Evolutionary conservation across 192 early-diverging fungal species (phyloP).

Genomic region (Coemansia sp.): DNA sequence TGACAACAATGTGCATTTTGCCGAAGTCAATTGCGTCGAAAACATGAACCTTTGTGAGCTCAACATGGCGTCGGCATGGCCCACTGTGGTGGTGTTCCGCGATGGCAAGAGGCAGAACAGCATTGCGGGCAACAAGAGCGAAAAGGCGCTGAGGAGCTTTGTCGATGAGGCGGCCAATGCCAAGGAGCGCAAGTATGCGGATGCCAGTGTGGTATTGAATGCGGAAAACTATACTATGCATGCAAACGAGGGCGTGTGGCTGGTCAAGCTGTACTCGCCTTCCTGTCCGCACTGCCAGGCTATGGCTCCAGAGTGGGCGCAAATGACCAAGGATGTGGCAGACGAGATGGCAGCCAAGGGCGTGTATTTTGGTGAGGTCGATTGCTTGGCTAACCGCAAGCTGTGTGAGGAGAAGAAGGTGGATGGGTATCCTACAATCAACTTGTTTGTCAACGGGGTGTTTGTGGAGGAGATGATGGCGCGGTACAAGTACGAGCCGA

Average conservation of each 20-base stretch:
- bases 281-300: constrained; percentile 80
- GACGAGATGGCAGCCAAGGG: constrained; percentile 24
- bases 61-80: constrained; percentile 55
- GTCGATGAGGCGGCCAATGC: background rate
- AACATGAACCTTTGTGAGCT: constrained; percentile 59
- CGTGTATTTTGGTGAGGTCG: constrained; percentile 65
- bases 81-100: constrained; percentile 55
- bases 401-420: constrained; percentile 62
- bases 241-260: constrained; percentile 65
- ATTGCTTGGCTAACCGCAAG: constrained; percentile 62
- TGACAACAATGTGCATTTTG: constrained; percentile 59
- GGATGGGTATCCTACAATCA: constrained; percentile 56
- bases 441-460: constrained; percentile 51
- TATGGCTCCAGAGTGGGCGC: constrained; percentile 74
- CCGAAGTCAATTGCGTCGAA: constrained; percentile 63
- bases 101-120: constrained; percentile 10
- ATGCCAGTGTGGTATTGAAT: constrained; percentile 52
- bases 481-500: constrained; percentile 24
- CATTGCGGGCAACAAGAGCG: constrained; percentile 27
- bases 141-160: constrained; percentile 16
- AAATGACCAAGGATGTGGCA: constrained; percentile 57
- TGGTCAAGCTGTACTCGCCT: constrained; percentile 86
- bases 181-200: constrained; percentile 10
- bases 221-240: constrained; percentile 48
- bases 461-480: constrained; percentile 36